These are phyloP conservation scores for Wickerhamomyces chambardii DNA, from an alignment of 805 yeast genomes.

Conservation along the genomic window DNA sequence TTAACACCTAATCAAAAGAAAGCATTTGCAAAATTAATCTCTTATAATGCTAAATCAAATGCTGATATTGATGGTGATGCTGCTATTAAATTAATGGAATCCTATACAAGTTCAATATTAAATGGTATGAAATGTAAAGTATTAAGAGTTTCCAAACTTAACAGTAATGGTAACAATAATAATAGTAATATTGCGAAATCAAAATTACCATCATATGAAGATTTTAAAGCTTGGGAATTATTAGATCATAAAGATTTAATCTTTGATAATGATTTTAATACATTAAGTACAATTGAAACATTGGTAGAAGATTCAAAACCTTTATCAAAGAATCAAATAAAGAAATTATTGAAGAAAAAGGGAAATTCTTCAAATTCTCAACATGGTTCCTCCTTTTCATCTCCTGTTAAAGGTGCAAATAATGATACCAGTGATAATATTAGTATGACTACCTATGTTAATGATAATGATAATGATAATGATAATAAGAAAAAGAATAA, in stretches of 20 bases:
- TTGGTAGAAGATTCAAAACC: constrained; percentile 1
- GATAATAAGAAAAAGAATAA: too few species aligned
- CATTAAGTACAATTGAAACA: background rate
- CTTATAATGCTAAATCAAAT: background rate
- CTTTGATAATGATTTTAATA: background rate
- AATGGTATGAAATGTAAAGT: background rate
- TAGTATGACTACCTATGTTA: too few species aligned
- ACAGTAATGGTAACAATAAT: background rate
- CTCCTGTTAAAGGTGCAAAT: too few species aligned
- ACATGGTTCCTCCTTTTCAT: too few species aligned
- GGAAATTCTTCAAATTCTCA: background rate
- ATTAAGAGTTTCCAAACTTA: background rate
- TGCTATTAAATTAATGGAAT: background rate
- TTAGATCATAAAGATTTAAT: background rate
- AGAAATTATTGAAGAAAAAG: background rate
- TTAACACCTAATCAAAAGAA: background rate
- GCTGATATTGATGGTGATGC: constrained; percentile 1
- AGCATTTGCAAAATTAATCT: background rate
- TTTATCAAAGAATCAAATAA: constrained; percentile 1
- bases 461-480: too few species aligned
- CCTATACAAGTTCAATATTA: background rate
- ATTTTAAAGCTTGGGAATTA: constrained; percentile 1
- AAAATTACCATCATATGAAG: background rate
- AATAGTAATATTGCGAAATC: too few species aligned
- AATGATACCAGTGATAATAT: too few species aligned